A percentile compares a stretch with the other conserved stretches of the same genome.
Evolutionary conservation across 2,329 filamentous ascomycete species (phyloP).

Genomic region (Curvularia sp.): DNA sequence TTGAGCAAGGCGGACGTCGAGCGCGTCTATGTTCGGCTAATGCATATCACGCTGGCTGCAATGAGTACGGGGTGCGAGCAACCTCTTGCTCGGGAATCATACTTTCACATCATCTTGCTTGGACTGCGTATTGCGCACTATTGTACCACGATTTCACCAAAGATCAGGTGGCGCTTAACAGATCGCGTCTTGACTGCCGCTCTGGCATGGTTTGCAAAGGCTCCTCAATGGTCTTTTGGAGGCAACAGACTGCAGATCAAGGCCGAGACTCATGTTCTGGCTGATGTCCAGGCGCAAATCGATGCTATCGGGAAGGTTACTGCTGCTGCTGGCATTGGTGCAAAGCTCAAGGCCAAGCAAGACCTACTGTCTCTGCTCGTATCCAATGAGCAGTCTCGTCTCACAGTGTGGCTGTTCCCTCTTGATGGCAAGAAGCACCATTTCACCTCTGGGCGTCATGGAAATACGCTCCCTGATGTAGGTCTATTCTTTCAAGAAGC

Average conservation of each 20-base stretch:
- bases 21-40: conserved; percentile 79
- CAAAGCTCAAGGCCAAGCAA: conserved; percentile 79
- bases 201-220: conserved; percentile 84
- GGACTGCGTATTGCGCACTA: conserved; percentile 78
- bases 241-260: conserved; percentile 93
- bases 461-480: conserved; percentile 53
- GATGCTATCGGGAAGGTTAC: conserved; percentile 69
- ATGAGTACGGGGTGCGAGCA: conserved; percentile 71
- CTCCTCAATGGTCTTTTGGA: conserved; percentile 92
- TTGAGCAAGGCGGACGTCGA: conserved; percentile 83
- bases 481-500: conserved; percentile 12
- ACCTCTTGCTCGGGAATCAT: conserved; percentile 88
- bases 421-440: conserved; percentile 67
- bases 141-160: conserved; percentile 68
- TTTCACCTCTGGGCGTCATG: conserved; percentile 55
- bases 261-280: conserved; percentile 83
- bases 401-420: conserved; percentile 90
- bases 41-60: conserved; percentile 79
- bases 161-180: conserved; percentile 81
- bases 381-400: conserved; percentile 81
- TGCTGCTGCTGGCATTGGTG: conserved; percentile 54
- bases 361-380: conserved; percentile 81
- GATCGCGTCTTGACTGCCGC: conserved; percentile 87
- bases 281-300: conserved; percentile 74
- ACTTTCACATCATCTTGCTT: conserved; percentile 86